A percentile compares a stretch with the other conserved stretches of the same genome.
Evolutionary conservation across 1,284 basidiomycete genomes (phyloP).

Genomic region (Tranzscheliella williamsii): DNA sequence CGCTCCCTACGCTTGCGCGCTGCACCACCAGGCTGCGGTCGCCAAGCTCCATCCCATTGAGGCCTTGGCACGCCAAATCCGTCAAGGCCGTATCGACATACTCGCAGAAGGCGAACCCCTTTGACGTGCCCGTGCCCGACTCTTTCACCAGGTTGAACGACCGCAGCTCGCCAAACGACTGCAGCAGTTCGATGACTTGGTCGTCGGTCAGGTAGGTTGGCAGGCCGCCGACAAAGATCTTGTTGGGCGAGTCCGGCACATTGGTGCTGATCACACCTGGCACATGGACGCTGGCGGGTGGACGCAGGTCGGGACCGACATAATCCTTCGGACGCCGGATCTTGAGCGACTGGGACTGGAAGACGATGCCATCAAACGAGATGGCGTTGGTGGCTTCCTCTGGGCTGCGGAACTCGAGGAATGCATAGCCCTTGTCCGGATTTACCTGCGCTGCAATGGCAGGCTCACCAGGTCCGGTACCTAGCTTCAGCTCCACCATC

Average conservation of each 20-base stretch:
- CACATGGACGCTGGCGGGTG: constrained; percentile 73
- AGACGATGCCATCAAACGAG: constrained; percentile 94
- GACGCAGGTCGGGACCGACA: constrained; percentile 68
- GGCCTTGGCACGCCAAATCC: constrained; percentile 90
- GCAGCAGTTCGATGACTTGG: constrained; percentile 94
- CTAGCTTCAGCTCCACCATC: constrained; percentile 79
- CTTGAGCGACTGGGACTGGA: constrained; percentile 86
- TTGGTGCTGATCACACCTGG: constrained; percentile 91
- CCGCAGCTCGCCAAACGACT: constrained; percentile 94
- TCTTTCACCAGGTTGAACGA: constrained; percentile 98
- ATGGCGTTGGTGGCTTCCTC: constrained; percentile 95
- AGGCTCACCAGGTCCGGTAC: constrained; percentile 69
- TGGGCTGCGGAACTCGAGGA: constrained; percentile 87
- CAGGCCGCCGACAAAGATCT: constrained; percentile 94
- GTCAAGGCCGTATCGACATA: constrained; percentile 87
- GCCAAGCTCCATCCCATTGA: constrained; percentile 96
- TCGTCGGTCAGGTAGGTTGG: constrained; percentile 94
- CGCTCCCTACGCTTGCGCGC: constrained; percentile 80
- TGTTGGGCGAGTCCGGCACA: constrained; percentile 95
- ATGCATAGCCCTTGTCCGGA: constrained; percentile 96
- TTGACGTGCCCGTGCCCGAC: constrained; percentile 65
- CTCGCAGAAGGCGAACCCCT: constrained; percentile 99
- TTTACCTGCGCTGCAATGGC: constrained; percentile 92
- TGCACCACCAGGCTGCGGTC: constrained; percentile 96
- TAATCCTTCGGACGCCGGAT: constrained; percentile 97